Percentiles rank a stretch among this genome's conserved stretches.
Conservation (phyloP, 208 protist genomes). For the Naegleria lovaniensis region DNA sequence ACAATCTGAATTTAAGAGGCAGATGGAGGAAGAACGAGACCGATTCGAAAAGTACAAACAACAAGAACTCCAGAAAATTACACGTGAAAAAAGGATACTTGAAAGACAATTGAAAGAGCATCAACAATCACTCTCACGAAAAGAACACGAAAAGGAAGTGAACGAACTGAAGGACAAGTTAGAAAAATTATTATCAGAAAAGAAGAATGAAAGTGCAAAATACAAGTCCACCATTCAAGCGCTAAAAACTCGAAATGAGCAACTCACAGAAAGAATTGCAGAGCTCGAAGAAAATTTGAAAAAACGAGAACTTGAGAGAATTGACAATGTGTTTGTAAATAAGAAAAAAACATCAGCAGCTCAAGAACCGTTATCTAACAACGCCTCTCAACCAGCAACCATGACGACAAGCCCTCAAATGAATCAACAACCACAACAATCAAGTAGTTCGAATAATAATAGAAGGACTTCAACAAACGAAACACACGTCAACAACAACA, state of each 20-base stretch:
- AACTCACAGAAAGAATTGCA: neutral
- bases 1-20: neutral
- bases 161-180: neutral
- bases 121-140: neutral
- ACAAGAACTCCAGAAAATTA: neutral
- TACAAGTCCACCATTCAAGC: neutral
- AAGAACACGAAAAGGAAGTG: conserved; percentile 7
- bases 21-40: neutral
- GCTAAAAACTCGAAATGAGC: neutral
- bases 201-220: neutral
- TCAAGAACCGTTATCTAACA: neutral
- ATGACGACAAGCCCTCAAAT: neutral
- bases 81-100: neutral
- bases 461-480: too few relatives aligned
- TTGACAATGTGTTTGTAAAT: neutral
- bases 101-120: conserved; percentile 3
- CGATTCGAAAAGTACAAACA: conserved; percentile 4
- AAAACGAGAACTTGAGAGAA: conserved; percentile 5
- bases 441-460: too few relatives aligned
- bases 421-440: neutral
- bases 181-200: neutral
- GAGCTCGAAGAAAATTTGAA: neutral
- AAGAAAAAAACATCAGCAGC: neutral
- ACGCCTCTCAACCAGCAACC: too few relatives aligned
- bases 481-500: too few relatives aligned